Conservation (phyloP, 768 basidiomycete species). For the Lanmaoa rubissima region DNA sequence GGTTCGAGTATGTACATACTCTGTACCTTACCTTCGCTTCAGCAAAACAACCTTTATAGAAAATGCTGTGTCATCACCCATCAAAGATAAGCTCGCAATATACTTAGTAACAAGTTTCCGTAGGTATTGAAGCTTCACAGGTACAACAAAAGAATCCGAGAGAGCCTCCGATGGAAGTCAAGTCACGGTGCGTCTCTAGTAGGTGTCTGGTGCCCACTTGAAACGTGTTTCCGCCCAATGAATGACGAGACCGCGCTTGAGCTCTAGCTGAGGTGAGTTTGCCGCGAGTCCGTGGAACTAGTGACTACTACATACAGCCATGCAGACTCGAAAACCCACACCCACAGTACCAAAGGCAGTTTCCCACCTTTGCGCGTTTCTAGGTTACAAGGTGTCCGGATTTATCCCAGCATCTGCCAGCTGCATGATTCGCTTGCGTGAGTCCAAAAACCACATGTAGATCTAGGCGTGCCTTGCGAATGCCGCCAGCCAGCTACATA, state of each 20-base stretch:
- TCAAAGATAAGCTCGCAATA: slow-evolving; percentile 3
- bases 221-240: not conserved
- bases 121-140: not conserved
- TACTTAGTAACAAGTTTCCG: not conserved
- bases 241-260: not conserved
- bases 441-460: not conserved
- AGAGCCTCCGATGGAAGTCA: not conserved
- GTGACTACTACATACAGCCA: too few species aligned
- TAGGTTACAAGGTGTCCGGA: slow-evolving; percentile 8
- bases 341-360: not conserved
- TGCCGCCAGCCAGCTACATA: slow-evolving; percentile 1
- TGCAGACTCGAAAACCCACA: not conserved
- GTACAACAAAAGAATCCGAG: not conserved
- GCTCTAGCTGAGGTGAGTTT: slow-evolving; percentile 3
- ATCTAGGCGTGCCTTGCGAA: slow-evolving; percentile 2
- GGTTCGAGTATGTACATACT: not conserved
- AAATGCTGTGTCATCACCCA: not conserved
- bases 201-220: not conserved
- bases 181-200: not conserved
- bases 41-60: not conserved
- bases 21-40: slow-evolving; percentile 6
- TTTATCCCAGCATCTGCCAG: not conserved
- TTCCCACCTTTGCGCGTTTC: slow-evolving; percentile 17
- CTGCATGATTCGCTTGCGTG: not conserved
- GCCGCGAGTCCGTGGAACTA: not conserved